phyloP scores from a whole-genome alignment of 148 eudicot species.

The Talinum fruticosum region DNA sequence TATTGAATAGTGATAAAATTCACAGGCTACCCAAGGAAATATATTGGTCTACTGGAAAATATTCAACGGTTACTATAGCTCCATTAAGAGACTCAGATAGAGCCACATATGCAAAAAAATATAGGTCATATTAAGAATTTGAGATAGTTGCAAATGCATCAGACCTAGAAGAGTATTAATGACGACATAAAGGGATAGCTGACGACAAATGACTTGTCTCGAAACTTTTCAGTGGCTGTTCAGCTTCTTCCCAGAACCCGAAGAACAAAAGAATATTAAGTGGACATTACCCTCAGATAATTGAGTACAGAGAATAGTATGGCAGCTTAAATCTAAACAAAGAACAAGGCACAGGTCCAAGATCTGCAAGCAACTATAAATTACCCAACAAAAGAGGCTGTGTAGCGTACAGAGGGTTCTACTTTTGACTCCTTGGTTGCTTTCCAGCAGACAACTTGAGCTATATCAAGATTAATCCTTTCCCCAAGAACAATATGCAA shows the following conservation, averaged over 20 bases:
- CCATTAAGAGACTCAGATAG: not conserved
- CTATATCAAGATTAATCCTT: conserved; percentile 86
- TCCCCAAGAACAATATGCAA: conserved; percentile 91
- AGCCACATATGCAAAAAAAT: not conserved
- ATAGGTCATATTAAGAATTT: not conserved
- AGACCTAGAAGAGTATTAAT: not conserved
- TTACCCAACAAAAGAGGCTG: conserved; percentile 98
- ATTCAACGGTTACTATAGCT: not conserved
- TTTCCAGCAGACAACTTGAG: conserved; percentile 96
- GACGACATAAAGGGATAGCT: not conserved
- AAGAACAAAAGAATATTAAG: not conserved
- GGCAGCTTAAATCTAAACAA: not conserved
- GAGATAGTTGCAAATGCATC: not conserved
- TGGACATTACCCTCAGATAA: not conserved
- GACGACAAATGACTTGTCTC: not conserved
- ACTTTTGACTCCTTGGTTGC: conserved; percentile 50
- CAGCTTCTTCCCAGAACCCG: not conserved
- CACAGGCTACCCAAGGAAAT: not conserved
- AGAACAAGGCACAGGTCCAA: not conserved
- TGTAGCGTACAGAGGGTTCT: conserved; percentile 88
- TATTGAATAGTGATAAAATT: too few species aligned
- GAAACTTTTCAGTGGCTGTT: not conserved
- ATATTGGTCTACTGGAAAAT: not conserved
- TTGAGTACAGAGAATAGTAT: not conserved
- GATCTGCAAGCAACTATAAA: conserved; percentile 7